These are phyloP conservation scores for Pythium aquatile DNA, from an alignment of 352 stramenopile species.

Conservation along the genomic window DNA sequence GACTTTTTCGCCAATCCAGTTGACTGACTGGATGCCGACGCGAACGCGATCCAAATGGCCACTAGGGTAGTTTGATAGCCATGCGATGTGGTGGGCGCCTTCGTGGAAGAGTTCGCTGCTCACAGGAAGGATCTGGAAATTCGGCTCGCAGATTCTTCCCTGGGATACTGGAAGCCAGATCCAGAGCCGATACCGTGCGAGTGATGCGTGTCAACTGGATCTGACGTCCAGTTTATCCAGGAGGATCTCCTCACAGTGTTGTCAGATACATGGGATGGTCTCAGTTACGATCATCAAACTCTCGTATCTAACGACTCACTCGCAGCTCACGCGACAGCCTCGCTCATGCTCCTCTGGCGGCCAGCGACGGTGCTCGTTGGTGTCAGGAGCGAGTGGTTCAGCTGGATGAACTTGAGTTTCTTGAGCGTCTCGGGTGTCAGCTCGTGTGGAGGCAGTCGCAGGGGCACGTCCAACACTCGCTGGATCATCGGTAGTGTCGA, in stretches of 20 bases:
- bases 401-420: conserved; percentile 23
- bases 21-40: not conserved
- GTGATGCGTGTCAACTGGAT: not conserved
- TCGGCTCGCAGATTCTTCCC: not conserved
- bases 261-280: not conserved
- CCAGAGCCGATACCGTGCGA: not conserved
- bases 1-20: not conserved
- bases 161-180: not conserved
- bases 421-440: not conserved
- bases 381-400: conserved; percentile 19
- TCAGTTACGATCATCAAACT: not conserved
- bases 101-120: not conserved
- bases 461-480: conserved; percentile 6
- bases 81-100: not conserved
- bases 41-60: not conserved
- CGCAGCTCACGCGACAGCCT: not conserved
- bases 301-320: not conserved
- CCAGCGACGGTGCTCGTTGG: too few species aligned
- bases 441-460: not conserved
- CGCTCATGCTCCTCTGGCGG: not conserved
- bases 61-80: not conserved
- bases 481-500: conserved; percentile 18
- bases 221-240: not conserved
- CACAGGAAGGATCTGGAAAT: not conserved
- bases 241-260: not conserved